Evolutionary conservation across 768 basidiomycete species (phyloP).

Genomic region (Fibroporia radiculosa): DNA sequence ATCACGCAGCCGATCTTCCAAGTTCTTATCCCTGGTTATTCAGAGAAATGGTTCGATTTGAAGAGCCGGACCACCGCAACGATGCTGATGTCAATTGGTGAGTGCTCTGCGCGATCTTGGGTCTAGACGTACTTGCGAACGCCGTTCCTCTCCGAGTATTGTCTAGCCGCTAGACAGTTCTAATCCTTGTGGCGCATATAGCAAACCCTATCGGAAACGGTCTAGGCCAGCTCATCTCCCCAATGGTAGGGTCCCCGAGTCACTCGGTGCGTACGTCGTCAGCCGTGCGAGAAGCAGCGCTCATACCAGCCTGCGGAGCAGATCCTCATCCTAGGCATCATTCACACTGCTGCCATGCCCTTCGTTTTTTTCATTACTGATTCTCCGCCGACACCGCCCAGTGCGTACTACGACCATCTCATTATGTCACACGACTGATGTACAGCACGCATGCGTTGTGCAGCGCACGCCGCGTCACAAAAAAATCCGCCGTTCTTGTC

Average conservation of each 20-base stretch:
- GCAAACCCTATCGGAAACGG: constrained; percentile 73
- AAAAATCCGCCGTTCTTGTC: constrained; percentile 39
- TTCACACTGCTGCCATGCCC: constrained; percentile 56
- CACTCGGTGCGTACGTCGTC: constrained; percentile 39
- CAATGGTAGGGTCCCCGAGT: constrained; percentile 40
- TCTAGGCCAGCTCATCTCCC: constrained; percentile 65
- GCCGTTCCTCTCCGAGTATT: neutral
- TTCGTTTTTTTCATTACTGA: constrained; percentile 50
- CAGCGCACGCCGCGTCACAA: constrained; percentile 67
- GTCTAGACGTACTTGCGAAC: no score
- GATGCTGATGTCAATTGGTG: constrained; percentile 44
- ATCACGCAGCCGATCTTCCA: constrained; percentile 69
- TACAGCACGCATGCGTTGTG: neutral
- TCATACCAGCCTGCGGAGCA: no score
- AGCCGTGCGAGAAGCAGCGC: neutral
- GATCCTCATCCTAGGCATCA: constrained; percentile 66
- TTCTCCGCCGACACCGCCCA: constrained; percentile 72
- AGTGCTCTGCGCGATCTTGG: no score
- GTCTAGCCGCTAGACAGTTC: neutral
- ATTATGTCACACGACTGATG: neutral
- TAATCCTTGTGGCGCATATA: constrained; percentile 18
- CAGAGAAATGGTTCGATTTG: constrained; percentile 78
- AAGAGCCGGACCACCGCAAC: constrained; percentile 73
- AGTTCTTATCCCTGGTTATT: constrained; percentile 72
- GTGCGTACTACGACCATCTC: constrained; percentile 32